These are phyloP conservation scores for Entomortierella chlamydospora DNA, from an alignment of 192 early-diverging fungal species.

Conservation along the genomic window DNA sequence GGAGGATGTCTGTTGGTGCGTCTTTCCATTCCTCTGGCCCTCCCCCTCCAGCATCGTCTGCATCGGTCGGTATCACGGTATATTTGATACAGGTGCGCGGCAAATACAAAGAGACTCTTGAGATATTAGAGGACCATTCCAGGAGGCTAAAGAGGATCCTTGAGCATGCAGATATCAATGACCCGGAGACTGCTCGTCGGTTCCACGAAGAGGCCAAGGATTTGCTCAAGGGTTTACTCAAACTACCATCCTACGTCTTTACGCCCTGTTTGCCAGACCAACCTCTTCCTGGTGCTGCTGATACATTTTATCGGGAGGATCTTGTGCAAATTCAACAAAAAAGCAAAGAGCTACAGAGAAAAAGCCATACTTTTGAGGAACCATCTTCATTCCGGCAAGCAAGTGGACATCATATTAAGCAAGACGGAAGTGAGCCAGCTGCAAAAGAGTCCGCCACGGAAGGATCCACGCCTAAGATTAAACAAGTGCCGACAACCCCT, in stretches of 20 bases:
- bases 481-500: background rate
- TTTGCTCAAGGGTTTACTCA: slow-evolving; percentile 17
- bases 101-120: slow-evolving; percentile 32
- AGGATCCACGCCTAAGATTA: background rate
- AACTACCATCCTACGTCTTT: slow-evolving; percentile 27
- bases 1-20: slow-evolving; percentile 17
- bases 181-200: slow-evolving; percentile 19
- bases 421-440: too few relatives aligned
- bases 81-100: slow-evolving; percentile 29
- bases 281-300: slow-evolving; percentile 39
- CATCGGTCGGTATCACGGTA: slow-evolving; percentile 10
- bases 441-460: background rate
- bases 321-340: slow-evolving; percentile 41
- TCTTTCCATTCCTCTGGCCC: background rate
- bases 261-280: slow-evolving; percentile 33
- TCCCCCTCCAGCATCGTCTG: background rate
- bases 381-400: background rate
- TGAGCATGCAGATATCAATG: slow-evolving; percentile 32
- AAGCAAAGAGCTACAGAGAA: slow-evolving; percentile 23
- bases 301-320: slow-evolving; percentile 48
- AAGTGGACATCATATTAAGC: too few relatives aligned
- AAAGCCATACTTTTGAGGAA: background rate
- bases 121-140: slow-evolving; percentile 34
- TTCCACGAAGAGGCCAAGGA: slow-evolving; percentile 34
- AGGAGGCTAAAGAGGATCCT: slow-evolving; percentile 25